A percentile compares a stretch with the other conserved stretches of the same genome.
Evolutionary conservation across 257 asterid species (phyloP).

Genomic region (Petunia axillaris): DNA sequence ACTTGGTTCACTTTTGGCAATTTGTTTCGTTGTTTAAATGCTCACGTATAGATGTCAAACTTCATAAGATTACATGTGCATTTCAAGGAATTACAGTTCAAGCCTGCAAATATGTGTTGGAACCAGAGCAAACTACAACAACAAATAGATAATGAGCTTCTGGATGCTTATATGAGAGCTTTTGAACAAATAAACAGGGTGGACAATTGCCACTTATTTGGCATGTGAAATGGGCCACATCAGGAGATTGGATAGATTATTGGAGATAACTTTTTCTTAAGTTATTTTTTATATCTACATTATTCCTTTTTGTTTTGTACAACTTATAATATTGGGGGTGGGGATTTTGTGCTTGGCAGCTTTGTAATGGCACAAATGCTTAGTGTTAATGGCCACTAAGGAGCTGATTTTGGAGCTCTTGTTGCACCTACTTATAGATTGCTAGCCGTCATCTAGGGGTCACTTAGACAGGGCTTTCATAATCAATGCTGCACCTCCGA

Average conservation of each 20-base stretch:
- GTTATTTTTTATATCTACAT: not conserved
- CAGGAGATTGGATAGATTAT: not conserved
- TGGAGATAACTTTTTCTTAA: not conserved
- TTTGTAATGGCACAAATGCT: not conserved
- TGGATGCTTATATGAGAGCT: not conserved
- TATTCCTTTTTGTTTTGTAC: not conserved
- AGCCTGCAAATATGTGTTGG: conserved; percentile 4
- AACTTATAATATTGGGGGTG: not conserved
- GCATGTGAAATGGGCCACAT: not conserved
- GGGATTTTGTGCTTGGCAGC: not conserved
- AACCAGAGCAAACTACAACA: not conserved
- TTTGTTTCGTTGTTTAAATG: not conserved
- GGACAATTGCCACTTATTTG: not conserved
- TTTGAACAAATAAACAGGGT: not conserved
- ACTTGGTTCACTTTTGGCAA: not conserved
- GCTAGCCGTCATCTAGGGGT: not conserved
- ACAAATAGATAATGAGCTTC: not conserved
- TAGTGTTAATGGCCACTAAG: not conserved
- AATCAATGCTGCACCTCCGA: not conserved
- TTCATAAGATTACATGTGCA: not conserved
- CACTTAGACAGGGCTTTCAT: not conserved
- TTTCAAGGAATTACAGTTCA: not conserved
- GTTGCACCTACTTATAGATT: not conserved
- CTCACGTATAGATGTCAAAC: not conserved
- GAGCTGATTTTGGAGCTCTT: not conserved